Percentiles rank a stretch among this genome's conserved stretches.
Evolutionary conservation across 768 basidiomycete species (phyloP).

Genomic region (Psilocybe subaeruginosa): DNA sequence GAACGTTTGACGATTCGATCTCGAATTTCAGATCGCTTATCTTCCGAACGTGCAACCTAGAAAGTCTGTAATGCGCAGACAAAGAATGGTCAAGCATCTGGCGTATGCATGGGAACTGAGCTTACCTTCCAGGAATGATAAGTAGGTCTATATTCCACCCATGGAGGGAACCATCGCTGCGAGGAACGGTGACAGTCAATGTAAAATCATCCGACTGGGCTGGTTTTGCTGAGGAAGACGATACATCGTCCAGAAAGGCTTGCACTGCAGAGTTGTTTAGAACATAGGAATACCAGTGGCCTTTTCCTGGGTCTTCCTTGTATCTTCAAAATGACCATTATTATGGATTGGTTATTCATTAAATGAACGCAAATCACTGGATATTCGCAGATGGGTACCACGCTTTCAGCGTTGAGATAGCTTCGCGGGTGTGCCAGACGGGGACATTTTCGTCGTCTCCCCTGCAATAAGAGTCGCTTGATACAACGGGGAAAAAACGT

Average conservation of each 20-base stretch:
- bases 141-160: conserved; percentile 71
- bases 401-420: conserved; percentile 57
- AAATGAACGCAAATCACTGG: conserved; percentile 34
- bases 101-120: not conserved
- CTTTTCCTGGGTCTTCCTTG: conserved; percentile 60
- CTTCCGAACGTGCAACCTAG: conserved; percentile 34
- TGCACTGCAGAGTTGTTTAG: conserved; percentile 58
- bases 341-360: not conserved
- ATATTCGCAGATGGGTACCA: conserved; percentile 58
- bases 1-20: conserved; percentile 23
- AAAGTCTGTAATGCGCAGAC: conserved; percentile 31
- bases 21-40: conserved; percentile 6
- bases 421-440: conserved; percentile 79
- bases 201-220: conserved; percentile 50
- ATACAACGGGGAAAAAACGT: no score
- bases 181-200: conserved; percentile 71
- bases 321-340: conserved; percentile 38
- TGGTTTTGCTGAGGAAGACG: conserved; percentile 13
- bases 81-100: not conserved
- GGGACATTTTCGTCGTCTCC: conserved; percentile 88
- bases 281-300: conserved; percentile 73
- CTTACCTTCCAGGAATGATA: conserved; percentile 69
- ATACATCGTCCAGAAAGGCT: conserved; percentile 50
- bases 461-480: conserved; percentile 33
- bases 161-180: conserved; percentile 69